phyloP scores from a whole-genome alignment of 2,329 filamentous ascomycete species.

The Venturia carpophila region DNA sequence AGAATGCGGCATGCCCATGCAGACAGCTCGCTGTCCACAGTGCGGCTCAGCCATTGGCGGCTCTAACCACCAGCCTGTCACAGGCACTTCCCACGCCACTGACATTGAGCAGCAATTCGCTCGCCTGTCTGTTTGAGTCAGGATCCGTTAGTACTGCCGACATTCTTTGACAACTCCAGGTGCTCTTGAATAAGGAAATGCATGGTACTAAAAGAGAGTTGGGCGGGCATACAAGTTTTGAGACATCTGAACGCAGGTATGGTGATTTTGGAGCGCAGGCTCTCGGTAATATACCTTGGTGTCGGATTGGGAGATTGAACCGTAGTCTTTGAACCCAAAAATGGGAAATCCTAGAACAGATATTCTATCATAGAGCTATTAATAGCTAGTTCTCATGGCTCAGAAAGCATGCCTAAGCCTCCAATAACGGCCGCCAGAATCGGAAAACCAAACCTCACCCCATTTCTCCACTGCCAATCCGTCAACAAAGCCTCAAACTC shows the following conservation, averaged over 20 bases:
- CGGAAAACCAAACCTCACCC: not conserved
- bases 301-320: too few relatives aligned
- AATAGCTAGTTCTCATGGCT: not conserved
- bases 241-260: too few relatives aligned
- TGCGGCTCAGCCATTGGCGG: constrained; percentile 54
- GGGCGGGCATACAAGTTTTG: too few relatives aligned
- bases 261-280: too few relatives aligned
- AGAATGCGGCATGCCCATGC: constrained; percentile 60
- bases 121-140: not conserved
- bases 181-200: too few relatives aligned
- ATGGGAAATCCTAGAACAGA: too few relatives aligned
- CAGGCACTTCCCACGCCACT: constrained; percentile 44
- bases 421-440: constrained; percentile 3
- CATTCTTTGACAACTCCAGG: too few relatives aligned
- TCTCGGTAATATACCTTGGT: too few relatives aligned
- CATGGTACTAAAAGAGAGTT: too few relatives aligned
- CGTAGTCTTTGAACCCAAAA: too few relatives aligned
- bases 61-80: constrained; percentile 39
- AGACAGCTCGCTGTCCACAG: constrained; percentile 53
- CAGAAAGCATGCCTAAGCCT: not conserved
- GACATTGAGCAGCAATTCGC: constrained; percentile 39
- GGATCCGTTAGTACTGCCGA: too few relatives aligned
- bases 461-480: constrained; percentile 13
- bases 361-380: too few relatives aligned
- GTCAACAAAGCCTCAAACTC: constrained; percentile 1